phyloP scores from a whole-genome alignment of 345 rosid species.

The Euclidium syriacum region DNA sequence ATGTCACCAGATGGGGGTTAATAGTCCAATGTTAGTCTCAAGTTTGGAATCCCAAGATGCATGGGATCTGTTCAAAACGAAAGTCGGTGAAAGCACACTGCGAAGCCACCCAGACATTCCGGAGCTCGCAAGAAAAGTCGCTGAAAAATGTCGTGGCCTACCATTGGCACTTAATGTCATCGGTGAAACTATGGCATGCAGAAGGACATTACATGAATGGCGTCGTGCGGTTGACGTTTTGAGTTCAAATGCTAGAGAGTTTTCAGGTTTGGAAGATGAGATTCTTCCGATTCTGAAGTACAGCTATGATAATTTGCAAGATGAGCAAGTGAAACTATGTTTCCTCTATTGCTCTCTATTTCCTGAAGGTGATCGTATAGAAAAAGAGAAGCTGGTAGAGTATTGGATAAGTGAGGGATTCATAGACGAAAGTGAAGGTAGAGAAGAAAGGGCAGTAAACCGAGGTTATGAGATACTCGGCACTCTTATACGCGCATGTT shows the following conservation, averaged over 20 bases:
- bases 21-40: neutral
- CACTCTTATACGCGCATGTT: slow-evolving; percentile 12
- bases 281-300: too few relatives aligned
- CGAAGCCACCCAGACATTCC: slow-evolving; percentile 2
- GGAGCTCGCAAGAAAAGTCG: slow-evolving; percentile 17
- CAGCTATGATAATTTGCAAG: slow-evolving; percentile 20
- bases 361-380: neutral
- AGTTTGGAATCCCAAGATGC: neutral
- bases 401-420: slow-evolving; percentile 28
- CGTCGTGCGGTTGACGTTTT: slow-evolving; percentile 22
- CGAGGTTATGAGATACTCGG: slow-evolving; percentile 23
- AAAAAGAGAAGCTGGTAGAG: neutral
- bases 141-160: too few relatives aligned
- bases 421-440: neutral
- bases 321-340: neutral
- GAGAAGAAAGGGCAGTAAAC: neutral
- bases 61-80: slow-evolving; percentile 6
- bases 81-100: neutral
- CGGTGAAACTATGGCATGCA: slow-evolving; percentile 31
- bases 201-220: slow-evolving; percentile 22
- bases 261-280: slow-evolving; percentile 12
- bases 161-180: too few relatives aligned
- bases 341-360: neutral
- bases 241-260: slow-evolving; percentile 9
- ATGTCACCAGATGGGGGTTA: neutral